A percentile compares a stretch with the other conserved stretches of the same genome.
Conservation (phyloP, 305 asterid genomes). For the Fraxinus floribunda region DNA sequence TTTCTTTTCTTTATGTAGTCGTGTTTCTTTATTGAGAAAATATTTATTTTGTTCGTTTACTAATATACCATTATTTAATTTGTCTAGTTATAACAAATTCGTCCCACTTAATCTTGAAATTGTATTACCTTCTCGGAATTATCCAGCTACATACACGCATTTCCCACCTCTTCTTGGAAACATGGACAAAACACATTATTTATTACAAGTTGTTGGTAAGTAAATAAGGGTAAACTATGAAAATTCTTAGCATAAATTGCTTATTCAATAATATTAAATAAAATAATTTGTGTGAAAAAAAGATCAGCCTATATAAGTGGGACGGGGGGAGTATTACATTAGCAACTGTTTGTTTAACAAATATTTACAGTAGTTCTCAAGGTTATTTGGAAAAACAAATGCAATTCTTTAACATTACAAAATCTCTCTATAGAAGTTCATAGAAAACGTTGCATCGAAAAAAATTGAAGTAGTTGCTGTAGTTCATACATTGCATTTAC, state of each 20-base stretch:
- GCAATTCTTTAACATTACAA: neutral
- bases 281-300: neutral
- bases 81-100: neutral
- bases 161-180: neutral
- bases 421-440: neutral
- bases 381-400: neutral
- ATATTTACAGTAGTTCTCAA: neutral
- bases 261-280: neutral
- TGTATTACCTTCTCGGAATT: neutral
- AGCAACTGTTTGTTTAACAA: neutral
- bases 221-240: neutral
- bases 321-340: neutral
- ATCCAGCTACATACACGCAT: neutral
- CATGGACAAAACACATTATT: neutral
- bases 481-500: neutral
- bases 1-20: neutral
- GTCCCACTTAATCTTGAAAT: neutral
- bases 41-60: neutral
- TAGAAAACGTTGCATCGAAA: neutral
- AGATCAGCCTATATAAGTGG: neutral
- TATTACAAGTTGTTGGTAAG: neutral
- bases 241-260: neutral
- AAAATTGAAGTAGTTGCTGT: constrained; percentile 3
- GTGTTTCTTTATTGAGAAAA: neutral
- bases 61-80: no score